Evolutionary conservation across 345 rosid genomes (phyloP).

Genomic region (Carallia pectinifolia): DNA sequence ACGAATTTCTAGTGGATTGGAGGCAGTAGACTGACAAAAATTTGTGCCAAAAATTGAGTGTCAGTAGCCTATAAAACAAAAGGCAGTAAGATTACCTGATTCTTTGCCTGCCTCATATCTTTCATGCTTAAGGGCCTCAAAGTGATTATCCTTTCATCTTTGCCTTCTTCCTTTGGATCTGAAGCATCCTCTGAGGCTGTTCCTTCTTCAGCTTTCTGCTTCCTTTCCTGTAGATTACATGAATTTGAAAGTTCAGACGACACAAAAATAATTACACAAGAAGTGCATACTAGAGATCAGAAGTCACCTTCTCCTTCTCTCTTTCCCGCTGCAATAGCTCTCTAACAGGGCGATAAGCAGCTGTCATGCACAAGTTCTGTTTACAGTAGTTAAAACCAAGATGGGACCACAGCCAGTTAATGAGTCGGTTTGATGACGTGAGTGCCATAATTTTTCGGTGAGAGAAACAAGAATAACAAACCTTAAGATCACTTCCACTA

Average conservation of each 20-base stretch:
- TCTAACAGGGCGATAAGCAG: slow-evolving; percentile 96
- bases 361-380: slow-evolving; percentile 91
- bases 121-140: slow-evolving; percentile 85
- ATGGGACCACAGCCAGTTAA: slow-evolving; percentile 10
- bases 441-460: background rate
- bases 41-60: background rate
- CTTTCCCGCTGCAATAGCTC: slow-evolving; percentile 84
- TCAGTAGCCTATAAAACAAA: too few relatives aligned
- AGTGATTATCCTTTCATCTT: slow-evolving; percentile 53
- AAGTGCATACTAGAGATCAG: background rate
- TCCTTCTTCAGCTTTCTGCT: slow-evolving; percentile 58
- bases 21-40: background rate
- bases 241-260: background rate
- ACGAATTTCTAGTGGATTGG: background rate
- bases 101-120: slow-evolving; percentile 89
- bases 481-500: slow-evolving; percentile 98
- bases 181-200: slow-evolving; percentile 48
- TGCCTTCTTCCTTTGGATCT: slow-evolving; percentile 46
- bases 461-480: slow-evolving; percentile 29
- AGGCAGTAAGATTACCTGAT: slow-evolving; percentile 53
- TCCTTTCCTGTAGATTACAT: slow-evolving; percentile 50
- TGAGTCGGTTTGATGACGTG: background rate
- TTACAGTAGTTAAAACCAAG: slow-evolving; percentile 23
- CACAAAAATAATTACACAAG: background rate
- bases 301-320: slow-evolving; percentile 63